Evolutionary conservation across 2,329 filamentous ascomycete genomes (phyloP).

Genomic region (Allantophomopsis lycopodina): DNA sequence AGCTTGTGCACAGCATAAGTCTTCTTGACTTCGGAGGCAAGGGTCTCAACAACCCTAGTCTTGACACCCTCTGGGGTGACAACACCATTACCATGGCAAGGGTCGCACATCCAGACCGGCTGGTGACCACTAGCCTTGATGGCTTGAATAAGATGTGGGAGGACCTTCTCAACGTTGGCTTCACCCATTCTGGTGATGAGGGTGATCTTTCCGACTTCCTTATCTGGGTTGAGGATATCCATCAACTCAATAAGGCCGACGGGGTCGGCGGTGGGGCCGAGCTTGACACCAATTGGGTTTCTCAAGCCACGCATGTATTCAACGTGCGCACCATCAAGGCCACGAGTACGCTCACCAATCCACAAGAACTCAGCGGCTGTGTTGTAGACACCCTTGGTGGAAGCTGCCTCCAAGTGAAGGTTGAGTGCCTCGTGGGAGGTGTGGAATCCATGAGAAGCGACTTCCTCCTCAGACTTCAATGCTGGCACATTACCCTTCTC

Average conservation of each 20-base stretch:
- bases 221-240: not conserved
- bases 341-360: constrained; percentile 9
- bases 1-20: not conserved
- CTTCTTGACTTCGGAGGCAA: not conserved
- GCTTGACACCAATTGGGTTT: constrained; percentile 9
- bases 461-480: not conserved
- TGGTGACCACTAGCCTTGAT: not conserved
- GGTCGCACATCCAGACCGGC: constrained; percentile 1
- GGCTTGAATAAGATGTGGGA: not conserved
- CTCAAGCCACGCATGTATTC: constrained; percentile 8
- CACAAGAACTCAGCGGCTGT: constrained; percentile 7
- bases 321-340: constrained; percentile 8
- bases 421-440: constrained; percentile 9
- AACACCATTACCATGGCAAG: not conserved
- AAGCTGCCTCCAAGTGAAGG: constrained; percentile 5
- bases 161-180: not conserved
- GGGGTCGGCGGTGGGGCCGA: not conserved
- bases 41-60: not conserved
- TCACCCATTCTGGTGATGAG: not conserved
- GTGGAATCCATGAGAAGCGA: constrained; percentile 2
- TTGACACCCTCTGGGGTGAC: not conserved
- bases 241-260: not conserved
- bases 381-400: constrained; percentile 6
- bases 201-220: not conserved
- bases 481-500: not conserved